Evolutionary conservation across 1,284 basidiomycete species (phyloP).

Genomic region (Coniferiporia sulphurascens): DNA sequence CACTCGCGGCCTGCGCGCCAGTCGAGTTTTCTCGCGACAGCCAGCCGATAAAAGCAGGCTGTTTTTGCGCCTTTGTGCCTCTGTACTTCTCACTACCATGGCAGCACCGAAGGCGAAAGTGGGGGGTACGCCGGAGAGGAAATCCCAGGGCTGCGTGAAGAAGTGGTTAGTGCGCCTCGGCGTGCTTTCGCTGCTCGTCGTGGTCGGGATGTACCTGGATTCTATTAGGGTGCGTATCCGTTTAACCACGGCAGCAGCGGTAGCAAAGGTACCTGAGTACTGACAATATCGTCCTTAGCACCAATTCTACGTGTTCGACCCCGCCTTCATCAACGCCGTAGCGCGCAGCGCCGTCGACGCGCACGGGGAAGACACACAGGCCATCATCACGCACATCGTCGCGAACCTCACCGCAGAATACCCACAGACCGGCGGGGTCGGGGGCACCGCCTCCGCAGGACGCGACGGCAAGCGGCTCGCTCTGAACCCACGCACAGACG

Average conservation of each 20-base stretch:
- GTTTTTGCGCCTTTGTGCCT: not conserved
- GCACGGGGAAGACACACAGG: slow-evolving; percentile 55
- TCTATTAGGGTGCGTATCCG: slow-evolving; percentile 44
- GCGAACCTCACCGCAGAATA: slow-evolving; percentile 69
- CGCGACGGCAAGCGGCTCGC: slow-evolving; percentile 35
- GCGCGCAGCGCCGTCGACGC: slow-evolving; percentile 65
- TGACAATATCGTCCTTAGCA: slow-evolving; percentile 33
- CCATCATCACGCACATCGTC: slow-evolving; percentile 76
- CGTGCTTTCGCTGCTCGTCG: slow-evolving; percentile 37
- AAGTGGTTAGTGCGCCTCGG: slow-evolving; percentile 47
- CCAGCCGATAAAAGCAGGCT: not conserved
- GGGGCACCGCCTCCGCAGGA: not conserved
- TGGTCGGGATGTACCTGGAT: slow-evolving; percentile 47
- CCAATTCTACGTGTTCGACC: slow-evolving; percentile 71
- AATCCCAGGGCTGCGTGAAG: not conserved
- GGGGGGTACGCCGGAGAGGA: not conserved
- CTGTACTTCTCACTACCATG: not conserved
- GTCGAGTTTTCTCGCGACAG: not conserved
- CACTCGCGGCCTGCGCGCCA: not conserved
- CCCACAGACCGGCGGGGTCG: slow-evolving; percentile 32
- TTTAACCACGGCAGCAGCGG: not conserved
- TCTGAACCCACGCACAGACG: slow-evolving; percentile 60
- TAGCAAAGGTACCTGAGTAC: slow-evolving; percentile 24
- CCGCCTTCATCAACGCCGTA: slow-evolving; percentile 58
- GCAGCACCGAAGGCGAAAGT: not conserved